Percentiles rank a stretch among this genome's conserved stretches.
phyloP scores from a whole-genome alignment of 2,329 filamentous ascomycete genomes.

The Colletotrichum australisinense region DNA sequence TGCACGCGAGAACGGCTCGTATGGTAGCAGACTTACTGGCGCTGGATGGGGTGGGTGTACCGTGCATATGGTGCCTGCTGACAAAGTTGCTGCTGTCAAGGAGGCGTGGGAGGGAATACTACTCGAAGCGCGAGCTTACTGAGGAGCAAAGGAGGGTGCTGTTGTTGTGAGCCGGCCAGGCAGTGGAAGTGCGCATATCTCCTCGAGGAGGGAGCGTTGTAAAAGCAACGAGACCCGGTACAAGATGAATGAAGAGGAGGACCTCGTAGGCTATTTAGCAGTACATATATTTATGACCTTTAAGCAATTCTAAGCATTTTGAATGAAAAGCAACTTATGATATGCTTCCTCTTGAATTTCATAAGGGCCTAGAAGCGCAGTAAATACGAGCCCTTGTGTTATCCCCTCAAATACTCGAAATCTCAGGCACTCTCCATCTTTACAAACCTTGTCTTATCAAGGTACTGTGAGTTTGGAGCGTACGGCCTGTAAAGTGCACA shows the following conservation, averaged over 20 bases:
- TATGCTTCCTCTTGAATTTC: too few species aligned
- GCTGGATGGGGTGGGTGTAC: constrained; percentile 98
- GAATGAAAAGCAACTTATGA: too few species aligned
- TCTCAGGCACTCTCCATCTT: too few species aligned
- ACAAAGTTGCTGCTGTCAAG: constrained; percentile 83
- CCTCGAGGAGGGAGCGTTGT: constrained; percentile 44
- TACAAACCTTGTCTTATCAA: too few species aligned
- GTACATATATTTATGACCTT: neutral
- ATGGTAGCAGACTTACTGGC: constrained; percentile 88
- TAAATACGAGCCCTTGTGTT: too few species aligned
- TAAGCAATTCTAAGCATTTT: too few species aligned
- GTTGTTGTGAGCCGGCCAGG: constrained; percentile 92
- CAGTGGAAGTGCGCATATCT: constrained; percentile 72
- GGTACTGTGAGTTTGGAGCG: too few species aligned
- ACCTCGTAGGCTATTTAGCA: neutral
- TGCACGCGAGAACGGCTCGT: constrained; percentile 81
- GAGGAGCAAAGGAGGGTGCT: constrained; percentile 80
- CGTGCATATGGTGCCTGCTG: constrained; percentile 89
- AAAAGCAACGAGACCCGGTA: neutral
- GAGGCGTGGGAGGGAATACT: constrained; percentile 86
- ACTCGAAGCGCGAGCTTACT: constrained; percentile 72
- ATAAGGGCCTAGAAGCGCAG: too few species aligned
- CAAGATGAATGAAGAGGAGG: neutral
- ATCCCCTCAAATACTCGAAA: too few species aligned
- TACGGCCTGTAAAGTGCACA: too few species aligned